Conservation (phyloP, 2,329 filamentous ascomycete species). For the Pseudonectria buxi region DNA sequence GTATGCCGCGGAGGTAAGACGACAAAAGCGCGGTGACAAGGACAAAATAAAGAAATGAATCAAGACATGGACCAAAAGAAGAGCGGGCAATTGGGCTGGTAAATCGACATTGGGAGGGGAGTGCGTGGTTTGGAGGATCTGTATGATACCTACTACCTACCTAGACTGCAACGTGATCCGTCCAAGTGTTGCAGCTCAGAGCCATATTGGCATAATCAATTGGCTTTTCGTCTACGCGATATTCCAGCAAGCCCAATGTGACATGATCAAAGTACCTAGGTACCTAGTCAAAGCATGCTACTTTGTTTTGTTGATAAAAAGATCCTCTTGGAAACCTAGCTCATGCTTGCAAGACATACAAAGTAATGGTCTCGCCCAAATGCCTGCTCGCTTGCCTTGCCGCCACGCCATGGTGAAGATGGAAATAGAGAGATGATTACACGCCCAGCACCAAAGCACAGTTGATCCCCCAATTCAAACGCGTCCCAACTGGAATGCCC, state of each 20-base stretch:
- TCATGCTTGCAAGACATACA: constrained; percentile 5
- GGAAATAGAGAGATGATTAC: background rate
- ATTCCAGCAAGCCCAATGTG: too few relatives aligned
- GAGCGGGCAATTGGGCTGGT: constrained; percentile 1
- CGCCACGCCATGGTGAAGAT: constrained; percentile 2
- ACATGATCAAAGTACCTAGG: too few relatives aligned
- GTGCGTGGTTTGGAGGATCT: constrained; percentile 25
- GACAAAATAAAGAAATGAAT: constrained; percentile 14
- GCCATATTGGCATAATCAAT: too few relatives aligned
- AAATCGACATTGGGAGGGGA: constrained; percentile 10
- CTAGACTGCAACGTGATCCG: constrained; percentile 18
- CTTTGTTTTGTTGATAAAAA: background rate
- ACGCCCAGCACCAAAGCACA: background rate
- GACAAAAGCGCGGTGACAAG: constrained; percentile 6
- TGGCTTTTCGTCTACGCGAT: too few relatives aligned
- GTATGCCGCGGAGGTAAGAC: constrained; percentile 74
- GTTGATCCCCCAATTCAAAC: background rate
- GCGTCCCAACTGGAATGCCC: background rate
- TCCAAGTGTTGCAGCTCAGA: background rate
- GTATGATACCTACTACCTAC: constrained; percentile 29
- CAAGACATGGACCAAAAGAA: constrained; percentile 3
- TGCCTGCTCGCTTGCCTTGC: constrained; percentile 13
- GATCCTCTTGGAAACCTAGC: constrained; percentile 6
- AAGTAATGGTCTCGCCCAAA: constrained; percentile 4
- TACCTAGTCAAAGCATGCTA: too few relatives aligned